These are phyloP conservation scores for Papiliotrema nemorosa DNA, from an alignment of 1,284 basidiomycete species.

Conservation along the genomic window DNA sequence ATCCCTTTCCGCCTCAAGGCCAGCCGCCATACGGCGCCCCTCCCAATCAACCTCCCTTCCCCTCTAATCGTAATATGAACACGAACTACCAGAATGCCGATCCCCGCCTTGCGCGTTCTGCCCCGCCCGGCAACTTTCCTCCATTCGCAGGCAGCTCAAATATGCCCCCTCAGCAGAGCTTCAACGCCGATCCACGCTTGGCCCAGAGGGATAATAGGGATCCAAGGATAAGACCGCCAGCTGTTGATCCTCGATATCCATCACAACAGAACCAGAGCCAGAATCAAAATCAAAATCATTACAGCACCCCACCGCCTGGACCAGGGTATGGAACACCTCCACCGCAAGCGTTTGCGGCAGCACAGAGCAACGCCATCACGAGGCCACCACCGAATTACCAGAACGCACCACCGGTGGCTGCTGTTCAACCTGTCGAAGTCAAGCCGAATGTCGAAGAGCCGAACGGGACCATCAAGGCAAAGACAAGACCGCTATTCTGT, in stretches of 20 bases:
- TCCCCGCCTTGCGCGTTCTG: too few species aligned
- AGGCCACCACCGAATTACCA: not conserved
- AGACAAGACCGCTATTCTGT: conserved; percentile 70
- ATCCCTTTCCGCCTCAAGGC: too few species aligned
- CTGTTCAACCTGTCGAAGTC: not conserved
- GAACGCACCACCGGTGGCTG: not conserved
- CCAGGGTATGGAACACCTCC: not conserved
- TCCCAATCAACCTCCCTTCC: not conserved
- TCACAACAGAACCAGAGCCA: not conserved
- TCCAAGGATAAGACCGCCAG: not conserved
- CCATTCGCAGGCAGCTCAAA: too few species aligned
- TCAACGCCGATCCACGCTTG: not conserved
- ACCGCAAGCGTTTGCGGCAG: not conserved
- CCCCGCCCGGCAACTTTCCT: not conserved
- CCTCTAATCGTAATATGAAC: not conserved
- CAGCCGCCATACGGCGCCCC: not conserved
- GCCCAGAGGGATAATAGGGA: too few species aligned
- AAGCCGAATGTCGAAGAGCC: conserved; percentile 1
- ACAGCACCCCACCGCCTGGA: too few species aligned
- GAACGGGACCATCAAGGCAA: not conserved
- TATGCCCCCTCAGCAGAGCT: not conserved
- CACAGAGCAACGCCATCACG: not conserved
- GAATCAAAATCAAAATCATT: too few species aligned
- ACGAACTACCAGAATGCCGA: too few species aligned
- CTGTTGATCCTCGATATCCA: not conserved